Base-by-base conservation (phyloP, 1,139 yeast species). In the Tardiomyces depauwii region DNA sequence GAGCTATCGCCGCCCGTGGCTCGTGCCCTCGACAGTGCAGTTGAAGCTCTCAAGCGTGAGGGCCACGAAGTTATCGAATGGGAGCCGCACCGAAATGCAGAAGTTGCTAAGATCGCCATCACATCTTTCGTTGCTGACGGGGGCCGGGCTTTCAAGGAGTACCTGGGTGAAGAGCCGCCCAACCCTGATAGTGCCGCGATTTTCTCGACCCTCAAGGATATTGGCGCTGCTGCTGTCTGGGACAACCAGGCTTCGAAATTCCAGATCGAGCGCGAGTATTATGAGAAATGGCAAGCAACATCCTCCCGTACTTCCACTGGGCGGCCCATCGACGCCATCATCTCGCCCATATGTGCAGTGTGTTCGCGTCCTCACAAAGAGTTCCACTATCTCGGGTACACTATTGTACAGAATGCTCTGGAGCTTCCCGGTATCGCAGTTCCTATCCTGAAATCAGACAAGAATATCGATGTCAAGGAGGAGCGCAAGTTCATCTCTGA, bases 1-100 rank as follows among this genome's bases (percentile, higher is more conserved):
- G 67, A 65, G 36, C 80, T 80, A 16, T 64, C 75, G n/a, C 91
- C 89, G 21, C 89, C 89, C 47, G 75, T 80, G 47, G 54, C 67
- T 9, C 69, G 82, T 46, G 83, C 78, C 14, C 56, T 80, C 51
- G 64, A 71, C 21, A 50, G 62, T 43, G 70, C 78, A 1, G 71
- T 66, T 9, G 70, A 68, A n/a, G 71, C 73, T 39, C 63, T 78
- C 45, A 62, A 64, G 52, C 67, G 64, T 12, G 74, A 72, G 38
- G 87, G 87, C 19, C 83, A 76, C 53, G 77, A 74, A 48, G 70
- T 81, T 40, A 74, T 81, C 23, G 77, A 74, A 44, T 80, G 82
- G 76, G 70, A 65, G 19, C 71, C 78, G 16, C 74, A 77, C 18
- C 61, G 57, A 42, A 66, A 62, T 52, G 63, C 57, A 49, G 60